phyloP scores from a whole-genome alignment of 164 flowering plant genomes.

The Kingdonia uniflora region DNA sequence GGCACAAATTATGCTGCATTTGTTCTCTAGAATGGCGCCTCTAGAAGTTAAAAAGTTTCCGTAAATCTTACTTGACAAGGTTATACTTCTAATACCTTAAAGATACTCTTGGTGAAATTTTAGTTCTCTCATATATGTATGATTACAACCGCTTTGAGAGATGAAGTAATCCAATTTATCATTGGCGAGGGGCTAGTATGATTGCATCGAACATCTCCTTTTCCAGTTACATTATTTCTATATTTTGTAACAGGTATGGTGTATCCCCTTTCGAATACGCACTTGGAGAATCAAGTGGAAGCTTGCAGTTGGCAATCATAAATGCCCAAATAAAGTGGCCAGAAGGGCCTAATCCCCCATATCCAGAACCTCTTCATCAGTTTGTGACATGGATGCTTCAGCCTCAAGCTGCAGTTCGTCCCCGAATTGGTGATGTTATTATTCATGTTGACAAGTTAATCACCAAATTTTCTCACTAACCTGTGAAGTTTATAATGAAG shows the following conservation, averaged over 20 bases:
- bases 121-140: too few species aligned
- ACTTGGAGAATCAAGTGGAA: slow-evolving; percentile 89
- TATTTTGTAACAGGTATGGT: slow-evolving; percentile 84
- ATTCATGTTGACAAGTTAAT: slow-evolving; percentile 87
- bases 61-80: too few species aligned
- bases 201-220: too few species aligned
- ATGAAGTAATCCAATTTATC: too few species aligned
- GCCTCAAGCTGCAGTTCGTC: slow-evolving; percentile 78
- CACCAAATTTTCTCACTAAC: slow-evolving; percentile 38
- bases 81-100: too few species aligned
- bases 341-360: slow-evolving; percentile 69
- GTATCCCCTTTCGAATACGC: slow-evolving; percentile 92
- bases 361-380: slow-evolving; percentile 80
- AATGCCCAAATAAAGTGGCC: slow-evolving; percentile 96
- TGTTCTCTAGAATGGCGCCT: too few species aligned
- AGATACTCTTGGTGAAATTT: too few species aligned
- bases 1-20: too few species aligned
- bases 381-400: slow-evolving; percentile 97
- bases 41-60: too few species aligned
- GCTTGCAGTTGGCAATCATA: slow-evolving; percentile 81
- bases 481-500: background rate
- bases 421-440: slow-evolving; percentile 76
- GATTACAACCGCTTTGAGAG: too few species aligned
- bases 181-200: too few species aligned
- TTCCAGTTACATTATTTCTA: too few species aligned